Conservation (phyloP, 2,329 filamentous ascomycete genomes). For the Hypoxylon sp. region DNA sequence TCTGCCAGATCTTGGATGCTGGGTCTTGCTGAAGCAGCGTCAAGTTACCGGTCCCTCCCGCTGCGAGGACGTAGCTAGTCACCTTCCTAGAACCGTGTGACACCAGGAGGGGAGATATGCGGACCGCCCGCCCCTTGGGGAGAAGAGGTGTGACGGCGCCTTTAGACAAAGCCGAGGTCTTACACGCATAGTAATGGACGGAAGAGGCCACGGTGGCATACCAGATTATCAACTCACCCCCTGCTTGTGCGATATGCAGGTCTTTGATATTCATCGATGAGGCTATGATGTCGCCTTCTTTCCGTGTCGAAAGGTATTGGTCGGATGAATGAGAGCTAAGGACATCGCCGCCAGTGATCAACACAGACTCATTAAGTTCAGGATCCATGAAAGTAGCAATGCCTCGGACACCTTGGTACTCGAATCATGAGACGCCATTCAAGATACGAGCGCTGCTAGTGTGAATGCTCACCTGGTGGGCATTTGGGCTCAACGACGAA, state of each 20-base stretch:
- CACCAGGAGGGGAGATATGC: background rate
- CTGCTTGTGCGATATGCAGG: background rate
- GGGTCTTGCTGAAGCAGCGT: background rate
- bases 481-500: constrained; percentile 5
- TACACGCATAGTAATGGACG: background rate
- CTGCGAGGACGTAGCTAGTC: background rate
- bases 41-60: background rate
- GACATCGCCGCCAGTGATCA: background rate
- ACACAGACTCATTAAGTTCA: background rate
- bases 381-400: constrained; percentile 2
- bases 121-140: background rate
- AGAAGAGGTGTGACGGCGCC: background rate
- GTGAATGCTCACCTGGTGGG: background rate
- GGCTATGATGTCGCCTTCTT: constrained; percentile 1
- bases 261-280: background rate
- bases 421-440: background rate
- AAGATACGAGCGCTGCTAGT: background rate
- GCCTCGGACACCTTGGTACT: background rate
- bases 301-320: background rate
- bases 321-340: constrained; percentile 1
- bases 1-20: constrained; percentile 2
- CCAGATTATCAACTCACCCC: background rate
- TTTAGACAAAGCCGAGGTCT: background rate
- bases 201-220: background rate
- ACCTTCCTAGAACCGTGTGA: background rate